Conservation (phyloP, 495 filamentous ascomycete species). For the Choiromyces venosus region DNA sequence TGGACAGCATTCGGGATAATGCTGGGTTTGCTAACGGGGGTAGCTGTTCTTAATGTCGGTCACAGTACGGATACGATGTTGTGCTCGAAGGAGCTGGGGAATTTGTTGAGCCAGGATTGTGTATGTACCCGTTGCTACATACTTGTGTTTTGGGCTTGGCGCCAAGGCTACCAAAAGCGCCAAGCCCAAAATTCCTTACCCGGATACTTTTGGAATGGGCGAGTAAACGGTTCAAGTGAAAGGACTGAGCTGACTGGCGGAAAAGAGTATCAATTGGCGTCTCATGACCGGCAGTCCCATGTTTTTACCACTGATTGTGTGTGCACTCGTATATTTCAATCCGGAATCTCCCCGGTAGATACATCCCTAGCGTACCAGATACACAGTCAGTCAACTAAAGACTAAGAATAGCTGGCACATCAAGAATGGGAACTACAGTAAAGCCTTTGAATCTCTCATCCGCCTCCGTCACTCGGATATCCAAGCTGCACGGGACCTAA, state of each 20-base stretch:
- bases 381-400: slow-evolving; percentile 51
- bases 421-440: slow-evolving; percentile 56
- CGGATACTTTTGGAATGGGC: too few relatives aligned
- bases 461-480: slow-evolving; percentile 61
- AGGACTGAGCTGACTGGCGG: slow-evolving; percentile 46
- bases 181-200: too few relatives aligned
- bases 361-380: background rate
- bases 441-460: slow-evolving; percentile 62
- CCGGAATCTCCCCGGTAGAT: slow-evolving; percentile 61
- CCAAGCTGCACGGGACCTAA: slow-evolving; percentile 76
- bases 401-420: slow-evolving; percentile 62
- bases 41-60: slow-evolving; percentile 61
- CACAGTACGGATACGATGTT: slow-evolving; percentile 47
- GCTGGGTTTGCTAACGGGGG: slow-evolving; percentile 62
- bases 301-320: slow-evolving; percentile 65
- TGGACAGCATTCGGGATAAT: slow-evolving; percentile 80
- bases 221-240: too few relatives aligned
- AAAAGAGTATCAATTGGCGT: slow-evolving; percentile 62
- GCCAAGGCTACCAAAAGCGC: too few relatives aligned
- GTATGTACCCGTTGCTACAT: slow-evolving; percentile 6
- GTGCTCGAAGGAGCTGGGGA: background rate
- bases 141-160: too few relatives aligned
- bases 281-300: slow-evolving; percentile 77
- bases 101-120: slow-evolving; percentile 40
- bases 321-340: slow-evolving; percentile 61